Base-by-base conservation (phyloP, 169 alveolate species). In the Cryptosporidium sp. region DNA sequence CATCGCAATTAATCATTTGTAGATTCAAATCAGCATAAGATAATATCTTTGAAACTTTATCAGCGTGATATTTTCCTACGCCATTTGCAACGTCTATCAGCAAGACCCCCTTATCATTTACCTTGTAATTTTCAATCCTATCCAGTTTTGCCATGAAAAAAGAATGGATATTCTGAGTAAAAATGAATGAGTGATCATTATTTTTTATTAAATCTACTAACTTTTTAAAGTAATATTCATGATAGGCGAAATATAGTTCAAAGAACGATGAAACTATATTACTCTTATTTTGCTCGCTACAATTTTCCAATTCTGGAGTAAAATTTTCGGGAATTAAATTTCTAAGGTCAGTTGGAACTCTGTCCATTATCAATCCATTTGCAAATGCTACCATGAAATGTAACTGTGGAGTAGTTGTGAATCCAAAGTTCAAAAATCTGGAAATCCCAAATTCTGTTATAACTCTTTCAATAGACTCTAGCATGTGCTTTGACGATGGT, bases 41-140 rank as follows among this genome's bases (percentile, higher is more conserved):
- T 39, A 85, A 70, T 37, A 73, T 48, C 31, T 70, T 69, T 23
- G 70, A 69, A 67, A 93, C 70, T 14, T 61, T 55, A 37, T 91
- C 74, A 16, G 69, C 61, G 39, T 86, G 80, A 10, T 91, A 84
- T 80, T 93, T 94, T 58, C 95, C 96, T 51, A 95, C 94, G 23
- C 96, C 96, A 71, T 95, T 92, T 31, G 95, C 93, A 48, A 93
- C 84, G 59, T 95, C 97, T 31, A 94, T 50, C 29, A 93, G 50
- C 21, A 93, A 65, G 4, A 55, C 41, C 35, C 91, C 91, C 14
- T 85, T 87, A 29, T 92, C 59, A 62, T 91, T 85, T 48, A 91
- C 71, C 2, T 70, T 50, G 62, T 70, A 69, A 33, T 84, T 55
- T 26, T 61, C 41, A 65, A 18, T 31, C 1, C 1, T 45, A 0